These are phyloP conservation scores for Wakefieldia striispora DNA, from an alignment of 768 basidiomycete species.

Conservation along the genomic window DNA sequence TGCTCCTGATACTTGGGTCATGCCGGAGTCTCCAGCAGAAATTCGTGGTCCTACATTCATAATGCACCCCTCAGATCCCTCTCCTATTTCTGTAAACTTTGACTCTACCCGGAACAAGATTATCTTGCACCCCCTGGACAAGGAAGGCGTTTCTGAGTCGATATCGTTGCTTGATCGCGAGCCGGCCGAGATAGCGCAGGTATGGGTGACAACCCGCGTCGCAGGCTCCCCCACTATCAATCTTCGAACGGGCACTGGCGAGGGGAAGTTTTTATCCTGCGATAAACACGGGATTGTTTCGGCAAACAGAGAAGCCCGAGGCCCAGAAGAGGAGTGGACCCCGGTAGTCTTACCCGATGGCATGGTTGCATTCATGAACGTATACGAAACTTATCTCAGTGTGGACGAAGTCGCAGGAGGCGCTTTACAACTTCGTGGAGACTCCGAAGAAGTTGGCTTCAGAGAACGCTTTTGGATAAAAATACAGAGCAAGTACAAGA, in stretches of 20 bases:
- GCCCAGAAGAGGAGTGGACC: conserved; percentile 93
- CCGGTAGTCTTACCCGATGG: conserved; percentile 79
- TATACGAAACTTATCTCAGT: conserved; percentile 84
- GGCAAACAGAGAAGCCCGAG: conserved; percentile 84
- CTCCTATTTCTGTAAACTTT: conserved; percentile 73
- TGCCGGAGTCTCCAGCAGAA: conserved; percentile 67
- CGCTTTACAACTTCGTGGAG: conserved; percentile 70
- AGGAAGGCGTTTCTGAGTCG: conserved; percentile 48
- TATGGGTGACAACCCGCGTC: conserved; percentile 88
- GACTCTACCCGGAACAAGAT: conserved; percentile 74
- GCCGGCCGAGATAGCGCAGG: conserved; percentile 82
- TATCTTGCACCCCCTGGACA: conserved; percentile 62
- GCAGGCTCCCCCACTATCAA: conserved; percentile 85
- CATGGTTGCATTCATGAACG: conserved; percentile 84
- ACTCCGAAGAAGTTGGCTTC: conserved; percentile 84
- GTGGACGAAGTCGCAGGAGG: conserved; percentile 89
- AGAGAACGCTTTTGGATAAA: conserved; percentile 86
- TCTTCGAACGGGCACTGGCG: conserved; percentile 80
- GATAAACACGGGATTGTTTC: conserved; percentile 83
- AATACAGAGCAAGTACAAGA: conserved; percentile 86
- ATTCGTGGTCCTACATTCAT: conserved; percentile 89
- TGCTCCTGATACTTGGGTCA: conserved; percentile 75
- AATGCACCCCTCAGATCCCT: conserved; percentile 76
- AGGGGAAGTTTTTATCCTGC: conserved; percentile 88
- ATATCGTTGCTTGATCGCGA: conserved; percentile 57